These are phyloP conservation scores for Phaeotremella fagi DNA, from an alignment of 768 basidiomycete genomes.

Conservation along the genomic window DNA sequence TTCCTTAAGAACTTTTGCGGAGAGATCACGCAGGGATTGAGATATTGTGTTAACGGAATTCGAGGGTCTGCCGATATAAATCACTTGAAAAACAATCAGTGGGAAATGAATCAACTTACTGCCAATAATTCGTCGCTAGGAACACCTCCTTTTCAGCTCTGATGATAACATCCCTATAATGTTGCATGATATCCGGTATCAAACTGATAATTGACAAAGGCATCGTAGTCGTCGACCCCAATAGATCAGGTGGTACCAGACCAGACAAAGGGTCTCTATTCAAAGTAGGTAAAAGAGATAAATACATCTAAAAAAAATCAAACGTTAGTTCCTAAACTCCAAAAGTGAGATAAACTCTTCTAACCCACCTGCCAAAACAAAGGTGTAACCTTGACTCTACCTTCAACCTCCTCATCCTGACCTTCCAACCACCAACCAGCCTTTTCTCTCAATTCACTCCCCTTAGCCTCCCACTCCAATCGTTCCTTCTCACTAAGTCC, in stretches of 20 bases:
- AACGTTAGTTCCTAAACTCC: not conserved
- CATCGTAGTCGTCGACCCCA: constrained; percentile 61
- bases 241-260: constrained; percentile 60
- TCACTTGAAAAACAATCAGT: not conserved
- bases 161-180: constrained; percentile 62
- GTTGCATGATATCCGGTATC: constrained; percentile 69
- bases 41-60: constrained; percentile 56
- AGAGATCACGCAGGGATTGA: constrained; percentile 56
- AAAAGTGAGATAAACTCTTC: not conserved
- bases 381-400: constrained; percentile 57
- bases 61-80: constrained; percentile 52
- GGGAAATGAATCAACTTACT: constrained; percentile 29
- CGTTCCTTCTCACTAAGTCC: constrained; percentile 29
- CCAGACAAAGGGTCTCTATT: constrained; percentile 57
- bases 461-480: constrained; percentile 23
- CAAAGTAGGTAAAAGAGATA: constrained; percentile 59
- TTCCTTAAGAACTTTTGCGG: constrained; percentile 52
- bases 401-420: constrained; percentile 42
- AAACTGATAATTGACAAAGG: constrained; percentile 62
- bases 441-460: constrained; percentile 31
- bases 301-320: constrained; percentile 54
- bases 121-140: constrained; percentile 63
- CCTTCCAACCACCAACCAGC: constrained; percentile 45
- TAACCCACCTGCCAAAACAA: constrained; percentile 59
- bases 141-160: constrained; percentile 62